Percentiles rank a stretch among this genome's conserved stretches.
These are phyloP conservation scores for Phytophthora agathidicida DNA, from an alignment of 352 stramenopile species.

Conservation along the genomic window DNA sequence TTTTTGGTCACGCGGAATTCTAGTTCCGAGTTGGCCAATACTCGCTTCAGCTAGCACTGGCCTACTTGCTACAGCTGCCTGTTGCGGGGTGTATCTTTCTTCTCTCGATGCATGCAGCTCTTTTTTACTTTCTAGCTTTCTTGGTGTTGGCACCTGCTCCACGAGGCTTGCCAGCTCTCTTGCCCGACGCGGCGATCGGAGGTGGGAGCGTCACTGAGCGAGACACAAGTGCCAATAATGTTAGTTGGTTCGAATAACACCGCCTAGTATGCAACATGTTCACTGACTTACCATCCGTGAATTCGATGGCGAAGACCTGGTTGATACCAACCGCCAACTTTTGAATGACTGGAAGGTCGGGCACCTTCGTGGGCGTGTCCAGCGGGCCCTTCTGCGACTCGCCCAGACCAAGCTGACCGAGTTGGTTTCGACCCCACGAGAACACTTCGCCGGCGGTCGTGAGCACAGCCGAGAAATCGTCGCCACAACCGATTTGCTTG, in stretches of 20 bases:
- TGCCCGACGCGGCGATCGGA: constrained; percentile 28
- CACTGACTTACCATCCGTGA: constrained; percentile 65
- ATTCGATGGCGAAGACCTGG: constrained; percentile 81
- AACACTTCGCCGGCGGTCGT: constrained; percentile 60
- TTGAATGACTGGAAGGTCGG: constrained; percentile 57
- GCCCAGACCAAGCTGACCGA: constrained; percentile 72
- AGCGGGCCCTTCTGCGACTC: constrained; percentile 36
- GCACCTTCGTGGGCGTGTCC: constrained; percentile 60
- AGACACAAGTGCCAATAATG: neutral
- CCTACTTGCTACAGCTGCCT: too few species aligned
- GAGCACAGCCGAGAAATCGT: constrained; percentile 72
- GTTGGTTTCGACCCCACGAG: constrained; percentile 76
- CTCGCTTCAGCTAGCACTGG: too few species aligned
- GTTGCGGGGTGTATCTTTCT: too few species aligned
- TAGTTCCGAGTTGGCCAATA: constrained; percentile 3
- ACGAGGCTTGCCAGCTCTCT: constrained; percentile 27
- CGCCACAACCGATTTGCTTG: constrained; percentile 60
- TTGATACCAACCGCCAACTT: constrained; percentile 73
- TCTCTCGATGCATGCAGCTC: neutral
- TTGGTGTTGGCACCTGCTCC: constrained; percentile 24
- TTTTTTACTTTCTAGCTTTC: constrained; percentile 42
- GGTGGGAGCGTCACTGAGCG: constrained; percentile 57
- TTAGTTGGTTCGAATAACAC: neutral
- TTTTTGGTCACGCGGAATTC: constrained; percentile 15
- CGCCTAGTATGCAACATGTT: neutral